Evolutionary conservation across 768 basidiomycete genomes (phyloP).

Genomic region (Suillus paluster): DNA sequence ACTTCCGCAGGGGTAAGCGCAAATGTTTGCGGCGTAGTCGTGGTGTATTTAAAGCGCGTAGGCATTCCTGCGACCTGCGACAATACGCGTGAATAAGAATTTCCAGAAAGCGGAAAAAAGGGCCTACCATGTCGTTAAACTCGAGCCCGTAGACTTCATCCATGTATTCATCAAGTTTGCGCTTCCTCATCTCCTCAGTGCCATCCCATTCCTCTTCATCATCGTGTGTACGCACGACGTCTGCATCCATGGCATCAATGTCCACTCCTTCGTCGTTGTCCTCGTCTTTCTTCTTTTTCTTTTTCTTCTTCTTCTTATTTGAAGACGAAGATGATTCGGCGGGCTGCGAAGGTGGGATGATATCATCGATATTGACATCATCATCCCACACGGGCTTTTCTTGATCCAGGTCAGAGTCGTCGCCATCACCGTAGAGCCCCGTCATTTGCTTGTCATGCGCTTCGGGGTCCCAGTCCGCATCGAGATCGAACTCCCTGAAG

Average conservation of each 20-base stretch:
- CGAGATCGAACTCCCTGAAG: constrained; percentile 76
- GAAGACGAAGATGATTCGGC: constrained; percentile 35
- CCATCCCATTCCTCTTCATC: constrained; percentile 80
- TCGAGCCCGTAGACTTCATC: constrained; percentile 89
- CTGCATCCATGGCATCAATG: constrained; percentile 57
- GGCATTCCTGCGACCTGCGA: constrained; percentile 65
- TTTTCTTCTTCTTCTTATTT: constrained; percentile 51
- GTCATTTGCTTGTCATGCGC: constrained; percentile 86
- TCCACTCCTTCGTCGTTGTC: constrained; percentile 50
- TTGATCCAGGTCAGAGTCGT: constrained; percentile 42
- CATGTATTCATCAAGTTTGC: constrained; percentile 85
- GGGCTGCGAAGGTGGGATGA: constrained; percentile 44
- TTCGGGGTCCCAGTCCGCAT: constrained; percentile 91
- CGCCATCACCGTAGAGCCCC: constrained; percentile 64
- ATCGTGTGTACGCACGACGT: constrained; percentile 51
- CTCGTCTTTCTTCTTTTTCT: constrained; percentile 36
- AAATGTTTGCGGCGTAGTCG: constrained; percentile 63
- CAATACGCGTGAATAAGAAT: neutral
- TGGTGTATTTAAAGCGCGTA: constrained; percentile 92
- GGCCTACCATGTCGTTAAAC: constrained; percentile 91
- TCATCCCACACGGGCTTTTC: constrained; percentile 92
- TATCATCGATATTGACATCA: constrained; percentile 82
- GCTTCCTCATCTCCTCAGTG: constrained; percentile 89
- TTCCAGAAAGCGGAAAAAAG: neutral
- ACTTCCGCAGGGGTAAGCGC: constrained; percentile 85